Conservation (phyloP, 2,329 filamentous ascomycete species). For the Penicillium sp. region DNA sequence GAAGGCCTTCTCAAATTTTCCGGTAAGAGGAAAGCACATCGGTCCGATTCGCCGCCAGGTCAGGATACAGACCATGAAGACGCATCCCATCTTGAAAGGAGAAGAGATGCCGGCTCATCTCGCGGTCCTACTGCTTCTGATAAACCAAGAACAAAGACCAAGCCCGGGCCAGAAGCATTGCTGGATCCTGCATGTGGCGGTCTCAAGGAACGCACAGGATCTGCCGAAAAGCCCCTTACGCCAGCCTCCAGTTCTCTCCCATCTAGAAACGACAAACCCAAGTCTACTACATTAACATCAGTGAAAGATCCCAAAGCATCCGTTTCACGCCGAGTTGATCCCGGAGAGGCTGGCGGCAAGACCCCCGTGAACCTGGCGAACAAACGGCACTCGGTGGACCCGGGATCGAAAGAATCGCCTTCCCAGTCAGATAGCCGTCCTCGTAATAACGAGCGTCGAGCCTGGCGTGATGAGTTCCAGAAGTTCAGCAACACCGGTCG, state of each 20-base stretch:
- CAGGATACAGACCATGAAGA: conserved; percentile 24
- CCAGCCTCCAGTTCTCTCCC: conserved; percentile 31
- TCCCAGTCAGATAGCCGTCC: conserved; percentile 24
- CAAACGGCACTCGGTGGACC: conserved; percentile 28
- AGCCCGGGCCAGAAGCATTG: conserved; percentile 24
- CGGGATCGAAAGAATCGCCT: conserved; percentile 29
- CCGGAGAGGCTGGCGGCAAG: conserved; percentile 38
- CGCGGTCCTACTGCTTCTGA: conserved; percentile 10
- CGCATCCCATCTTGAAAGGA: conserved; percentile 15
- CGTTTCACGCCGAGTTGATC: conserved; percentile 40
- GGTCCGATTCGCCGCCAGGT: conserved; percentile 23
- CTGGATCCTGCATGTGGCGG: conserved; percentile 32
- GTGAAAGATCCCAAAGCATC: conserved; percentile 40
- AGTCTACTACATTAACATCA: conserved; percentile 37
- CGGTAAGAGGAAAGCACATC: conserved; percentile 33
- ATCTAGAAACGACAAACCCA: conserved; percentile 23
- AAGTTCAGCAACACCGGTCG: conserved; percentile 43
- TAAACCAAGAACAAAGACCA: conserved; percentile 15
- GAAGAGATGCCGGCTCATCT: conserved; percentile 9
- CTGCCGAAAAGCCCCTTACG: conserved; percentile 38
- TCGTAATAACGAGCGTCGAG: conserved; percentile 36
- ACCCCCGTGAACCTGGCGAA: conserved; percentile 34
- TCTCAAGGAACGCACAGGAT: conserved; percentile 30
- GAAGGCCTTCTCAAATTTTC: conserved; percentile 45
- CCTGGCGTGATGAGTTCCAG: conserved; percentile 43